Evolutionary conservation across 345 rosid species (phyloP).

Genomic region (Laguncularia racemosa): DNA sequence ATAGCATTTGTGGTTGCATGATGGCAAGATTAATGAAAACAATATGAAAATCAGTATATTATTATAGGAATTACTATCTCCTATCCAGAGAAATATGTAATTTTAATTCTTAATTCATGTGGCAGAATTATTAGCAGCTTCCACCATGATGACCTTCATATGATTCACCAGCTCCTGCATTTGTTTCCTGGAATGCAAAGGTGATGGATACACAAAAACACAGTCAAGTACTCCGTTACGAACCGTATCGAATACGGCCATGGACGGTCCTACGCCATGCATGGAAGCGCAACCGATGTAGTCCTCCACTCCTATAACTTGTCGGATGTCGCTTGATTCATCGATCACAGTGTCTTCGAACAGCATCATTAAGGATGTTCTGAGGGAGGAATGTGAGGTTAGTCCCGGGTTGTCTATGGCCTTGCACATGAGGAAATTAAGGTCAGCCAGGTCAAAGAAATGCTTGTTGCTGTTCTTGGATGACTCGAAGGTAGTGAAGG

Average conservation of each 20-base stretch:
- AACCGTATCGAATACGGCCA: slow-evolving; percentile 55
- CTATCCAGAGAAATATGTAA: too few relatives aligned
- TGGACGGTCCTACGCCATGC: slow-evolving; percentile 71
- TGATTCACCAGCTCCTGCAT: slow-evolving; percentile 39
- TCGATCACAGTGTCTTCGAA: slow-evolving; percentile 58
- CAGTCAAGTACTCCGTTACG: slow-evolving; percentile 59
- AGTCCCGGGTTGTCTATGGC: slow-evolving; percentile 74
- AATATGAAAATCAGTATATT: too few relatives aligned
- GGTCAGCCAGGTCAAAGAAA: slow-evolving; percentile 65
- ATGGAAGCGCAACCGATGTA: slow-evolving; percentile 58
- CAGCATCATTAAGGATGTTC: slow-evolving; percentile 58
- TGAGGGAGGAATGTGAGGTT: slow-evolving; percentile 53
- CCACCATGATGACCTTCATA: slow-evolving; percentile 19
- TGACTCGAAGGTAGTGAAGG: slow-evolving; percentile 31
- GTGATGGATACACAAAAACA: slow-evolving; percentile 60
- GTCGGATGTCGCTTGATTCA: slow-evolving; percentile 13
- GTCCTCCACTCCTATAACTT: slow-evolving; percentile 40
- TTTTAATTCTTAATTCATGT: too few relatives aligned
- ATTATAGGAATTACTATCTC: too few relatives aligned
- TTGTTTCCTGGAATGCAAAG: slow-evolving; percentile 77
- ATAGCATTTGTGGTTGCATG: too few relatives aligned
- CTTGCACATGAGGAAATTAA: slow-evolving; percentile 72
- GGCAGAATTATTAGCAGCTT: too few relatives aligned
- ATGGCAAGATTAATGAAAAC: too few relatives aligned
- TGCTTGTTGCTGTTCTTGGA: slow-evolving; percentile 63